These are phyloP conservation scores for Fonsecaea erecta DNA, from an alignment of 2,329 filamentous ascomycete genomes.

Conservation along the genomic window DNA sequence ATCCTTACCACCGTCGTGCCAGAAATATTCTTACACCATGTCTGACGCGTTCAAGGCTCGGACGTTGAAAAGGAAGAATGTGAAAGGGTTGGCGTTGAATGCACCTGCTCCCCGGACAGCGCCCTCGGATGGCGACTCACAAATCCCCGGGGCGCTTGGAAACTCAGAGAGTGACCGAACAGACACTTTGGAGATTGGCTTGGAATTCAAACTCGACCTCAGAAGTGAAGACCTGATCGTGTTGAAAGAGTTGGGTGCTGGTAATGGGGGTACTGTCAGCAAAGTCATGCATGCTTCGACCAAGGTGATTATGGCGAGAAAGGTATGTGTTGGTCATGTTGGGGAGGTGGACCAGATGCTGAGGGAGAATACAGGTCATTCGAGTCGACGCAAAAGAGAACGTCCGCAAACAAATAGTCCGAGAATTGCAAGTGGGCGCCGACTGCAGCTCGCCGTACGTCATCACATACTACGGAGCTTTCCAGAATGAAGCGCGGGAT, in stretches of 20 bases:
- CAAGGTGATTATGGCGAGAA: constrained; percentile 95
- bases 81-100: constrained; percentile 90
- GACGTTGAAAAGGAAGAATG: constrained; percentile 98
- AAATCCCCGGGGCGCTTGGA: constrained; percentile 63
- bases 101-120: constrained; percentile 71
- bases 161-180: constrained; percentile 64
- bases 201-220: constrained; percentile 94
- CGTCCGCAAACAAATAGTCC: constrained; percentile 93
- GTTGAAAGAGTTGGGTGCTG: constrained; percentile 90
- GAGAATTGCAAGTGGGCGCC: constrained; percentile 97
- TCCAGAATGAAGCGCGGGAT: constrained; percentile 94
- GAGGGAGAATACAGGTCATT: constrained; percentile 69
- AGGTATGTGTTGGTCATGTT: constrained; percentile 63
- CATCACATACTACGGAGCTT: constrained; percentile 96
- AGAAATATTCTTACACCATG: constrained; percentile 47
- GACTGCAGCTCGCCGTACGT: constrained; percentile 97
- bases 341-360: constrained; percentile 29
- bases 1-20: constrained; percentile 1
- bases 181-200: constrained; percentile 88
- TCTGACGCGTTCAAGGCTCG: constrained; percentile 66
- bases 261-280: constrained; percentile 97
- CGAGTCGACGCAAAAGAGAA: constrained; percentile 98
- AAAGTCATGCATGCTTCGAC: constrained; percentile 95
- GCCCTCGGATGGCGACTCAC: constrained; percentile 72
- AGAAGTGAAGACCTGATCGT: constrained; percentile 90